phyloP scores from a whole-genome alignment of 208 protist species.

The Acanthamoeba lugdunensis region DNA sequence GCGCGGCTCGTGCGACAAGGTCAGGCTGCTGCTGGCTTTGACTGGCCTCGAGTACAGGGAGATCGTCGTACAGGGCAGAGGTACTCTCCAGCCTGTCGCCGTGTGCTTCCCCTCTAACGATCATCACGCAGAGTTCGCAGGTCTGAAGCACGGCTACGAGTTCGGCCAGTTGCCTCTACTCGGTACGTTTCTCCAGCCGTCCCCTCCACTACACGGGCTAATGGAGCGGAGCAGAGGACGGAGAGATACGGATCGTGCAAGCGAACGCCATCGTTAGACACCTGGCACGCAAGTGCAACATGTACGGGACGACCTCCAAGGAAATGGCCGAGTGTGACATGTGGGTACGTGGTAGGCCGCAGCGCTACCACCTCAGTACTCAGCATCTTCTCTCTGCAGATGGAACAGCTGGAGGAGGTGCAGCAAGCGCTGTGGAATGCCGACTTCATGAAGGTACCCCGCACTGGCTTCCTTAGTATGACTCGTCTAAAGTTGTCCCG shows the following conservation, averaged over 20 bases:
- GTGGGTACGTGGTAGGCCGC: not conserved
- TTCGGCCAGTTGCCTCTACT: not conserved
- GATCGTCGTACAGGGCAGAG: not conserved
- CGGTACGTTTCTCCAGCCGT: not conserved
- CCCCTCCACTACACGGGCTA: no score
- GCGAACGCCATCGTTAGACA: conserved; percentile 21
- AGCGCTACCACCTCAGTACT: not conserved
- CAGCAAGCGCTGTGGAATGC: conserved; percentile 58
- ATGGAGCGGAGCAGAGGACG: conserved; percentile 2
- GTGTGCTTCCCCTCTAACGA: not conserved
- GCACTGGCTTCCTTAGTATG: not conserved
- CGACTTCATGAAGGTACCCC: conserved; percentile 33
- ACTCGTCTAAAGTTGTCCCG: not conserved
- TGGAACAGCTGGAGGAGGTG: conserved; percentile 47
- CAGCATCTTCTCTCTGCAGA: not conserved
- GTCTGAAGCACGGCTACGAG: not conserved
- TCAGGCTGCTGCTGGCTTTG: not conserved
- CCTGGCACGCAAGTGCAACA: conserved; percentile 6
- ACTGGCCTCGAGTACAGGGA: conserved; percentile 3
- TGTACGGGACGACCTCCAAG: not conserved
- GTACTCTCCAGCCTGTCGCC: not conserved
- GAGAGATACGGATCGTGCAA: conserved; percentile 11
- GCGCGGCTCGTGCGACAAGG: conserved; percentile 10
- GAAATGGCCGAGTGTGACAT: conserved; percentile 38
- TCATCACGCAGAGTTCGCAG: not conserved